phyloP scores from a whole-genome alignment of 805 yeast genomes.

The Starmerella sp. region DNA sequence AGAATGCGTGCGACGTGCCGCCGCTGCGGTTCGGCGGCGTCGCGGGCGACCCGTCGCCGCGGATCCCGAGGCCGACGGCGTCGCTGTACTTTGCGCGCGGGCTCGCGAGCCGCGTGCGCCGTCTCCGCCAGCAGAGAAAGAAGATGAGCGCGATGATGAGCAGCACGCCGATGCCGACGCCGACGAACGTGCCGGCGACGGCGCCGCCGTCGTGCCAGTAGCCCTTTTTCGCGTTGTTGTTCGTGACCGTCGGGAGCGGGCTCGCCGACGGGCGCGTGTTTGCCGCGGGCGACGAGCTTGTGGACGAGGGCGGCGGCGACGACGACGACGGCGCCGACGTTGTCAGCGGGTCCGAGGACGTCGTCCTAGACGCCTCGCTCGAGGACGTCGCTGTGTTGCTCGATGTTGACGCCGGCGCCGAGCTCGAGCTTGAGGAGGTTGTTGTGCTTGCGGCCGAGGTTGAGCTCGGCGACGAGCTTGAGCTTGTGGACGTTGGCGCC shows the following conservation, averaged over 20 bases:
- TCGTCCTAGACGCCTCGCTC: background rate
- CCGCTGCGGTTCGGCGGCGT: constrained; percentile 4
- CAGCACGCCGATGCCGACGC: constrained; percentile 51
- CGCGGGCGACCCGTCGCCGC: background rate
- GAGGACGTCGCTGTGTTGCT: background rate
- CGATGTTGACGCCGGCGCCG: constrained; percentile 6
- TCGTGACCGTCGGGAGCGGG: background rate
- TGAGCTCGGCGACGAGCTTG: constrained; percentile 3
- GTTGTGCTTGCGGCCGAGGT: constrained; percentile 4
- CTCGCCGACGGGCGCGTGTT: constrained; percentile 9
- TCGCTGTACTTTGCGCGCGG: constrained; percentile 3
- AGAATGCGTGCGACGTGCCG: constrained; percentile 11
- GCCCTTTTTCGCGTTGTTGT: constrained; percentile 5
- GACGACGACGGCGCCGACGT: background rate
- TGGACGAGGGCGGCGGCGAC: background rate
- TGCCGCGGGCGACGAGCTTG: constrained; percentile 13
- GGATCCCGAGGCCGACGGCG: background rate
- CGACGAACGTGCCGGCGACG: constrained; percentile 78
- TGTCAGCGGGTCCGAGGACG: background rate
- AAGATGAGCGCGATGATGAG: constrained; percentile 36
- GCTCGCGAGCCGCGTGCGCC: constrained; percentile 12
- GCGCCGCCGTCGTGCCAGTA: constrained; percentile 63
- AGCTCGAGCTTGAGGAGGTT: background rate
- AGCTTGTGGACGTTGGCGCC: background rate
- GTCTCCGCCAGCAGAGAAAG: constrained; percentile 28